Conservation (phyloP, 345 rosid genomes). For the thale cress (Arabidopsis thaliana) region DNA sequence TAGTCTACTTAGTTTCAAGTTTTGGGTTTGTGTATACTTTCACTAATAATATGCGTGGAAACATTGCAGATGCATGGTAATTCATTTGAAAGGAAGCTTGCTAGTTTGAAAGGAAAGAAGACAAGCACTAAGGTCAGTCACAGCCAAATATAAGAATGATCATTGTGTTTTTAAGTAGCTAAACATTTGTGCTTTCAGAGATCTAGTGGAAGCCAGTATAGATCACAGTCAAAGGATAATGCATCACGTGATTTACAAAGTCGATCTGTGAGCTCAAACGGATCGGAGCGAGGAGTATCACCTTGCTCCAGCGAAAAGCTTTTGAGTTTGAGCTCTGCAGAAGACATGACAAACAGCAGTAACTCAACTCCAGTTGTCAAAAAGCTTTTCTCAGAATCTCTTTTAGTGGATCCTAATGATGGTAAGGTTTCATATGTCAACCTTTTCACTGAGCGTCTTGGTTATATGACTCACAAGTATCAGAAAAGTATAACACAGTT, state of each 20-base stretch:
- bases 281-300: conserved; percentile 53
- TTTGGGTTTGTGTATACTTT: not conserved
- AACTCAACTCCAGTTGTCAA: conserved; percentile 49
- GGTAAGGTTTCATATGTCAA: conserved; percentile 46
- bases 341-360: conserved; percentile 42
- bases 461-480: conserved; percentile 1
- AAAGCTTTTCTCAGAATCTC: conserved; percentile 59
- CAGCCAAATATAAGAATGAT: conserved; percentile 20
- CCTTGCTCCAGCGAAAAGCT: conserved; percentile 46
- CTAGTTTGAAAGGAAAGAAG: conserved; percentile 64
- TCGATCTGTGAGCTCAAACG: conserved; percentile 61
- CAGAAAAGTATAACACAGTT: not conserved
- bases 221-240: conserved; percentile 49
- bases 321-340: conserved; percentile 46
- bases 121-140: conserved; percentile 55
- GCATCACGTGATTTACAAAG: conserved; percentile 60
- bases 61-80: conserved; percentile 75
- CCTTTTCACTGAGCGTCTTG: conserved; percentile 9
- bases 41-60: conserved; percentile 1
- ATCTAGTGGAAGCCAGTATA: conserved; percentile 56
- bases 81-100: conserved; percentile 89
- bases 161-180: conserved; percentile 12
- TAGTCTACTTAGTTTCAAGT: not conserved
- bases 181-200: conserved; percentile 47
- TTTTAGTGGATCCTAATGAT: conserved; percentile 46